Conservation (phyloP, 2,329 filamentous ascomycete species). For the Botrytis pseudocinerea region DNA sequence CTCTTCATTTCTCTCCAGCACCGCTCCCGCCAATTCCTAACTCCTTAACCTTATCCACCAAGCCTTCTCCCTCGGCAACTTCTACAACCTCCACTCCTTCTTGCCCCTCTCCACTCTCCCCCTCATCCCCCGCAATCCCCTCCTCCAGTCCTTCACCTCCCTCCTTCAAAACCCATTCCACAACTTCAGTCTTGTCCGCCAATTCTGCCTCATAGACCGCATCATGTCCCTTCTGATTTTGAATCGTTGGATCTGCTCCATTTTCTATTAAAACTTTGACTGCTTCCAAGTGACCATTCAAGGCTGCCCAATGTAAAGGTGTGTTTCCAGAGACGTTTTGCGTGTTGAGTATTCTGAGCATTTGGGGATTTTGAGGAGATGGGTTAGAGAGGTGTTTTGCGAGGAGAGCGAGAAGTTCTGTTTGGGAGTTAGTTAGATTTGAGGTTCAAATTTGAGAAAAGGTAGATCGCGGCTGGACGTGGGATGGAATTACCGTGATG, state of each 20-base stretch:
- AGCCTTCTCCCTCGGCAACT: background rate
- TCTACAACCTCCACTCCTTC: slow-evolving; percentile 25
- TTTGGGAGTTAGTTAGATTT: background rate
- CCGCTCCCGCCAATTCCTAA: background rate
- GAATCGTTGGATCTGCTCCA: slow-evolving; percentile 74
- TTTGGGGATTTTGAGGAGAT: slow-evolving; percentile 35
- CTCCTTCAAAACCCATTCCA: slow-evolving; percentile 52
- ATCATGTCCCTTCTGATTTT: slow-evolving; percentile 83
- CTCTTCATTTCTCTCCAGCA: background rate
- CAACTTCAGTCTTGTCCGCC: slow-evolving; percentile 65
- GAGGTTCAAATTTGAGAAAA: background rate
- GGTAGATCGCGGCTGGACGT: background rate
- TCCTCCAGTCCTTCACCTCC: slow-evolving; percentile 44
- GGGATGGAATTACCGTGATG: slow-evolving; percentile 62
- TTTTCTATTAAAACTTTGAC: slow-evolving; percentile 75
- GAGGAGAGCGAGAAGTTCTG: slow-evolving; percentile 45
- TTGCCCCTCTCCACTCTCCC: slow-evolving; percentile 28
- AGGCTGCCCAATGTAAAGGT: slow-evolving; percentile 86
- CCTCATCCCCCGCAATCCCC: slow-evolving; percentile 35
- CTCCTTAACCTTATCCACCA: slow-evolving; percentile 11
- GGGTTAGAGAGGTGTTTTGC: slow-evolving; percentile 42
- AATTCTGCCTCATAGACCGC: slow-evolving; percentile 73
- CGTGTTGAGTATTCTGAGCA: slow-evolving; percentile 59
- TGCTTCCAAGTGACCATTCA: slow-evolving; percentile 81
- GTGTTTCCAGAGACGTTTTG: slow-evolving; percentile 86